These are phyloP conservation scores for Bromus sterilis DNA, from an alignment of 176 grass and related monocot species.

Conservation along the genomic window DNA sequence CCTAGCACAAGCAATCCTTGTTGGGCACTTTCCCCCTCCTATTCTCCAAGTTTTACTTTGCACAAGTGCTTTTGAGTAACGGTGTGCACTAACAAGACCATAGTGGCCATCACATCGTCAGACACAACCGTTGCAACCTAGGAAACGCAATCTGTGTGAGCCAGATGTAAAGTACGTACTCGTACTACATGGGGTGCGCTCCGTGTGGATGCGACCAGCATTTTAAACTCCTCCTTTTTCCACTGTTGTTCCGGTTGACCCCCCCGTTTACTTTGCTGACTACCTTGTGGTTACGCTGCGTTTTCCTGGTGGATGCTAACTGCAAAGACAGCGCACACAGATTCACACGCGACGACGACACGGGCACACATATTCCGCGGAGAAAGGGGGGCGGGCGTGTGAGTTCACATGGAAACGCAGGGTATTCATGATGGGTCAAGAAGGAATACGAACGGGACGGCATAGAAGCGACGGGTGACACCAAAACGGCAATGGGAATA, in stretches of 20 bases:
- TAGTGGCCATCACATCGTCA: not conserved
- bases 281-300: not conserved
- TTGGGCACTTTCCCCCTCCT: no score
- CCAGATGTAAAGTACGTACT: not conserved
- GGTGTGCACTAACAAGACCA: not conserved
- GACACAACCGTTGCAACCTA: not conserved
- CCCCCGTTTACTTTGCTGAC: not conserved
- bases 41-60: not conserved
- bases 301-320: constrained; percentile 17
- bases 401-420: not conserved
- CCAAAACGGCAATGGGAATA: not conserved
- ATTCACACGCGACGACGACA: not conserved
- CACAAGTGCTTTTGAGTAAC: not conserved
- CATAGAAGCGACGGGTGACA: not conserved
- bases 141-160: not conserved
- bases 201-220: not conserved
- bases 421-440: not conserved
- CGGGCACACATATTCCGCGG: not conserved
- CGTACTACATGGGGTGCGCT: no score
- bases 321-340: not conserved
- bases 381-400: not conserved
- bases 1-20: no score
- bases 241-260: not conserved
- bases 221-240: not conserved
- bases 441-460: not conserved